These are phyloP conservation scores for Rhizophagus prolifer DNA, from an alignment of 192 early-diverging fungal species.

Conservation along the genomic window DNA sequence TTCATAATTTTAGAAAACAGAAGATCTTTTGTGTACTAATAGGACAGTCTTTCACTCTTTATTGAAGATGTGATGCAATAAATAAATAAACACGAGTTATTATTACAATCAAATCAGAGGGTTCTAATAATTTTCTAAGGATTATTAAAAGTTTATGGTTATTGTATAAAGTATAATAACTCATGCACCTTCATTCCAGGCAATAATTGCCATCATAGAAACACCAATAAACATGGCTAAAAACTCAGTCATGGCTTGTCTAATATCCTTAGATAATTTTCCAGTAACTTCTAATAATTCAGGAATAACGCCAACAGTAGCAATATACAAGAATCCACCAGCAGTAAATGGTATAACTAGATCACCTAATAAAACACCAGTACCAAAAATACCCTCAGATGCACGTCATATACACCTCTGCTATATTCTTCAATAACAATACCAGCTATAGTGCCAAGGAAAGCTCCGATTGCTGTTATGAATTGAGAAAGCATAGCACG, in stretches of 20 bases:
- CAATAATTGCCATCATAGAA: constrained; percentile 75
- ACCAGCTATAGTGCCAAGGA: constrained; percentile 74
- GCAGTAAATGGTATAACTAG: constrained; percentile 87
- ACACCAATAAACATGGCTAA: constrained; percentile 71
- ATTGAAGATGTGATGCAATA: too few relatives aligned
- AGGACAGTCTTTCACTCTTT: too few relatives aligned
- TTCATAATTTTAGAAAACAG: too few relatives aligned
- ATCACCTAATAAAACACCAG: constrained; percentile 67
- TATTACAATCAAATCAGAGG: too few relatives aligned
- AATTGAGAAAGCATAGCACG: constrained; percentile 78
- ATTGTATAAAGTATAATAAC: too few relatives aligned
- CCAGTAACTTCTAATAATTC: constrained; percentile 69
- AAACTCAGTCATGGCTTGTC: constrained; percentile 59
- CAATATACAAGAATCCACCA: constrained; percentile 85
- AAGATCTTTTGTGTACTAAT: too few relatives aligned
- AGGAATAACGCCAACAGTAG: constrained; percentile 81
- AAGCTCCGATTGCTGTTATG: constrained; percentile 78
- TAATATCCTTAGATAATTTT: constrained; percentile 52
- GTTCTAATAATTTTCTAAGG: too few relatives aligned
- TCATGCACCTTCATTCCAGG: constrained; percentile 58
- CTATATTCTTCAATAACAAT: constrained; percentile 73
- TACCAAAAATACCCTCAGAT: constrained; percentile 48
- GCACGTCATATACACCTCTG: constrained; percentile 33
- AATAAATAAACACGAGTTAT: too few relatives aligned
- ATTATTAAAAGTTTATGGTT: too few relatives aligned